These are phyloP conservation scores for Aspergillus indologenus DNA, from an alignment of 495 filamentous ascomycete genomes.

Conservation along the genomic window DNA sequence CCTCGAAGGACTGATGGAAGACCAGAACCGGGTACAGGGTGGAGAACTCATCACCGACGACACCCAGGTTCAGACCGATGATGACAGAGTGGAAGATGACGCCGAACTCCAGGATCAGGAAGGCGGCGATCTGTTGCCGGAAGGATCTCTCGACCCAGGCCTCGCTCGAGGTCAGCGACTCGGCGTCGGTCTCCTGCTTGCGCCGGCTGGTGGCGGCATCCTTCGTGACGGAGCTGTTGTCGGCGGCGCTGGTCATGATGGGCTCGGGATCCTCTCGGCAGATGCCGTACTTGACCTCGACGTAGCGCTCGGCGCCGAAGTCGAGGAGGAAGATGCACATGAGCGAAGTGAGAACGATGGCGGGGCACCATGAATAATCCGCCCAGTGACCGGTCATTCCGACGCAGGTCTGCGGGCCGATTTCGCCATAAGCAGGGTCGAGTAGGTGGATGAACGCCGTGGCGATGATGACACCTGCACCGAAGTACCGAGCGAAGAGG, in stretches of 20 bases:
- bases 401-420: conserved; percentile 50
- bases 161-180: neutral
- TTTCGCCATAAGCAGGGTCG: conserved; percentile 51
- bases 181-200: neutral
- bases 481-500: conserved; percentile 71
- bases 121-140: conserved; percentile 3
- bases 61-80: conserved; percentile 2
- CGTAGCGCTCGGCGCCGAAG: conserved; percentile 49
- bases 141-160: neutral
- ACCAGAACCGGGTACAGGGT: conserved; percentile 3
- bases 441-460: conserved; percentile 63
- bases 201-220: neutral
- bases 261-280: conserved; percentile 35
- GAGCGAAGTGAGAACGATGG: conserved; percentile 34
- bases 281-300: conserved; percentile 48
- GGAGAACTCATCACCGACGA: neutral
- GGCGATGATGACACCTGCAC: conserved; percentile 67
- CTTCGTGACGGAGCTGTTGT: neutral
- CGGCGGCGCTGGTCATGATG: conserved; percentile 18
- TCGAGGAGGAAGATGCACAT: conserved; percentile 41
- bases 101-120: conserved; percentile 7
- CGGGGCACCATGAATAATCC: conserved; percentile 40
- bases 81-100: conserved; percentile 8
- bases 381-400: conserved; percentile 53
- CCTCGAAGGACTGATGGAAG: conserved; percentile 5